Evolutionary conservation across 2,329 filamentous ascomycete species (phyloP).

Genomic region (Cordyceps militaris): DNA sequence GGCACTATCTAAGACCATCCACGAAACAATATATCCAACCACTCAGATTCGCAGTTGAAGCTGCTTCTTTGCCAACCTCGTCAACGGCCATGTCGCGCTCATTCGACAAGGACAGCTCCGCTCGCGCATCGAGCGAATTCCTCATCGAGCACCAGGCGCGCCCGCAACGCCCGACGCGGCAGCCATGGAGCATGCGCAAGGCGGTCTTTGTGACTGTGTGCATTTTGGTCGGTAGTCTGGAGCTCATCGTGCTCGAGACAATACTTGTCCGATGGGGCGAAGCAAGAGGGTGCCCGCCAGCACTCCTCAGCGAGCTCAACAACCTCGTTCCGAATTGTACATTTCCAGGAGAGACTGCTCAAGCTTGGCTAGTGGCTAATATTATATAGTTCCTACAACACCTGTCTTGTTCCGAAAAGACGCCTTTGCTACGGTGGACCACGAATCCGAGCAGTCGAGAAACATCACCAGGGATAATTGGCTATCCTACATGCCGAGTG

Average conservation of each 20-base stretch:
- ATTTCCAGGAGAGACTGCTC: too few relatives aligned
- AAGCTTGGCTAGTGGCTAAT: too few relatives aligned
- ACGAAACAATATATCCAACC: background rate
- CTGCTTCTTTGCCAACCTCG: background rate
- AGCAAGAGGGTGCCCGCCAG: background rate
- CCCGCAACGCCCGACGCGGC: background rate
- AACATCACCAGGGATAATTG: background rate
- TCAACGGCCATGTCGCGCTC: background rate
- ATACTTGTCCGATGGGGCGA: background rate
- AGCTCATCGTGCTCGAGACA: background rate
- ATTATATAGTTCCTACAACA: background rate
- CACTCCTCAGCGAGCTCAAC: background rate
- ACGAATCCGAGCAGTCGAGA: background rate
- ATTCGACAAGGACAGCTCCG: background rate
- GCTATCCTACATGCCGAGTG: background rate
- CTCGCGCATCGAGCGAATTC: background rate
- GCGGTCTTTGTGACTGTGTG: background rate
- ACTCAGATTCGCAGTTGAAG: accelerated
- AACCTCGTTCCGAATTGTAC: background rate
- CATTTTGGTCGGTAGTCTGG: background rate
- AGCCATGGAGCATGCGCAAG: background rate
- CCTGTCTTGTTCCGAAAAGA: background rate
- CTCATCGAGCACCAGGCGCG: background rate
- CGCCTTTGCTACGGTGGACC: background rate
- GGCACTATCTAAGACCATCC: too few relatives aligned